Evolutionary conservation across 371 early-diverging fungal genomes (phyloP).

Genomic region (Coemansia sp.): DNA sequence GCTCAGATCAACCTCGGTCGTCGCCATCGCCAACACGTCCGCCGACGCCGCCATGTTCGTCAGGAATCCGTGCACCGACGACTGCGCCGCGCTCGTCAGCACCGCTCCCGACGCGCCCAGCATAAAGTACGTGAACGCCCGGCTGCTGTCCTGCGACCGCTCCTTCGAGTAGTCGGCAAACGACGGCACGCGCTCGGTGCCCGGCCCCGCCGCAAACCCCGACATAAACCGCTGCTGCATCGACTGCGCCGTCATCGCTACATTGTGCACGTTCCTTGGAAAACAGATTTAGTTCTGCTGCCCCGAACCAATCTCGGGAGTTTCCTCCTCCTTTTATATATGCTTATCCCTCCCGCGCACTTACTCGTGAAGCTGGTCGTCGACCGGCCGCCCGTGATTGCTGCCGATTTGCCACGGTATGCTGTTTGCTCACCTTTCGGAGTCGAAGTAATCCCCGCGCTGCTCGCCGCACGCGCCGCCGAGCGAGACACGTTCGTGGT

Average conservation of each 20-base stretch:
- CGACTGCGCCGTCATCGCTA: conserved; percentile 24
- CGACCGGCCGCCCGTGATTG: conserved; percentile 20
- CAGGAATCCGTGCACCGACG: conserved; percentile 87
- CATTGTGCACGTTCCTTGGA: background rate
- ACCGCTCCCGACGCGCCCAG: conserved; percentile 88
- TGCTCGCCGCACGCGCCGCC: conserved; percentile 29
- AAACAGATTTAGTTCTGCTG: too few relatives aligned
- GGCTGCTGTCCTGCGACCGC: conserved; percentile 66
- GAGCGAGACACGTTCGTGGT: conserved; percentile 39
- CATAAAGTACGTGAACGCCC: conserved; percentile 90
- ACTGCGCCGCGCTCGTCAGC: conserved; percentile 86
- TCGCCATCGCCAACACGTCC: conserved; percentile 96
- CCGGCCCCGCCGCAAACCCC: conserved; percentile 51
- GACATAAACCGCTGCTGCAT: conserved; percentile 54
- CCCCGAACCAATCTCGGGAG: too few relatives aligned
- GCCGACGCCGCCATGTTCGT: conserved; percentile 92
- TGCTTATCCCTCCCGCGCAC: background rate
- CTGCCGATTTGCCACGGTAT: conserved; percentile 30
- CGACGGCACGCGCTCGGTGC: conserved; percentile 49
- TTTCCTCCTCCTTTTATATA: background rate
- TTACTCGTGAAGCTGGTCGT: conserved; percentile 42
- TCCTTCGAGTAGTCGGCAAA: conserved; percentile 55
- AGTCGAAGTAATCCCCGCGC: conserved; percentile 20
- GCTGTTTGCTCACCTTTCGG: conserved; percentile 22
- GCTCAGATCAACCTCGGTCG: conserved; percentile 91